Percentiles rank a stretch among this genome's conserved stretches.
These are phyloP conservation scores for Epithele typhae DNA, from an alignment of 768 basidiomycete species.

Conservation along the genomic window DNA sequence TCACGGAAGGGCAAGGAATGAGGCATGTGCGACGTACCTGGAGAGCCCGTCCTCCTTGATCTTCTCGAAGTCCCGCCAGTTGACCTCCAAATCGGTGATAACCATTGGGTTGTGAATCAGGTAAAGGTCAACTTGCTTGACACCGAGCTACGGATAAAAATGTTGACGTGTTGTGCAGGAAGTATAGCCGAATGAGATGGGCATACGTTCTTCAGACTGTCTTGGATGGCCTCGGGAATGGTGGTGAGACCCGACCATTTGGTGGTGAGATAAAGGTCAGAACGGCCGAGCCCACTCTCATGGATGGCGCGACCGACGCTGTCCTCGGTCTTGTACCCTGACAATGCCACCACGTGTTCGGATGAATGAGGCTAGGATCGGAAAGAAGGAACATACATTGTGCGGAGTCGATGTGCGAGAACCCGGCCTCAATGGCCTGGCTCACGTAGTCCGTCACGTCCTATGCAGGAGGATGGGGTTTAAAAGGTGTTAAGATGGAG, in stretches of 20 bases:
- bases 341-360: neutral
- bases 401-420: conserved; percentile 62
- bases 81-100: conserved; percentile 27
- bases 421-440: conserved; percentile 56
- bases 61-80: conserved; percentile 57
- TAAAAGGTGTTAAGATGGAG: neutral
- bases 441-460: conserved; percentile 52
- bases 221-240: conserved; percentile 36
- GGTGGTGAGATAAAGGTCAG: conserved; percentile 35
- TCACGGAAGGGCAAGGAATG: neutral
- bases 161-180: too few species aligned
- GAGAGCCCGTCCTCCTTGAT: conserved; percentile 40
- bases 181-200: neutral
- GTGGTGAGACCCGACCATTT: conserved; percentile 43
- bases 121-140: conserved; percentile 64
- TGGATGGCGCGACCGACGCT: conserved; percentile 34
- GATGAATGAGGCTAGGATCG: too few species aligned
- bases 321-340: conserved; percentile 34
- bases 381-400: conserved; percentile 29
- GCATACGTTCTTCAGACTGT: conserved; percentile 48
- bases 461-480: conserved; percentile 5
- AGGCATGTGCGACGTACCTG: conserved; percentile 22
- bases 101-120: conserved; percentile 52
- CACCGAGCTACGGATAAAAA: conserved; percentile 43
- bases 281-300: conserved; percentile 30